Conservation (phyloP, 225 moss, liverwort and hornwort genomes). For the Thuidium tamariscinum region DNA sequence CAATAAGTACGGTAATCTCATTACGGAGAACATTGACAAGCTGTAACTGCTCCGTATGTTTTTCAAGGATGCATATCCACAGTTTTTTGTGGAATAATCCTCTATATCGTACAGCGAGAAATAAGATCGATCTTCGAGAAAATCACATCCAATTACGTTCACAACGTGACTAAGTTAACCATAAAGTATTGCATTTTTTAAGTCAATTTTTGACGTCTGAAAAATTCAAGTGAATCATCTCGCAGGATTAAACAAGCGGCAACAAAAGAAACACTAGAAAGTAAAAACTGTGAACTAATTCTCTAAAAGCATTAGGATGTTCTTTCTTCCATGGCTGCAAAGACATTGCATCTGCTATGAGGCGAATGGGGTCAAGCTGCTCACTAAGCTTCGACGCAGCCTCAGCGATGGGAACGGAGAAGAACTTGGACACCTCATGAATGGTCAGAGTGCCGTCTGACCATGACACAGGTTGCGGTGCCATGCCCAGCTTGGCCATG, state of each 20-base stretch:
- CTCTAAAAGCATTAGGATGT: background rate
- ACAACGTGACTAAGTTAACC: background rate
- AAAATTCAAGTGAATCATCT: background rate
- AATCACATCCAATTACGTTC: background rate
- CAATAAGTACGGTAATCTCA: background rate
- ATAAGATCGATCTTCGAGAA: background rate
- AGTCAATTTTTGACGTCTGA: background rate
- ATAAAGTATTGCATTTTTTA: background rate
- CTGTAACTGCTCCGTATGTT: background rate
- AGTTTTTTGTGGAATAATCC: background rate
- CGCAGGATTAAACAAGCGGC: background rate
- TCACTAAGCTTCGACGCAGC: conserved; percentile 51
- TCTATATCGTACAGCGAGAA: background rate
- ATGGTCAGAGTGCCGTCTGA: conserved; percentile 31
- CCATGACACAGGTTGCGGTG: conserved; percentile 37
- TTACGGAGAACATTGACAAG: background rate
- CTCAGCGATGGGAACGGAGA: conserved; percentile 46
- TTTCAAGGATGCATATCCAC: background rate
- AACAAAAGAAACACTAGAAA: background rate
- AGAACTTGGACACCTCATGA: conserved; percentile 40
- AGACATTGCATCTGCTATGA: background rate
- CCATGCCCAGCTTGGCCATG: conserved; percentile 45
- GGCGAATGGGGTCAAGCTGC: conserved; percentile 15
- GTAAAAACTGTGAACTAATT: background rate
- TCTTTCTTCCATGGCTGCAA: background rate